Evolutionary conservation across 805 yeast species (phyloP).

Genomic region (Pichia phayaonensis): DNA sequence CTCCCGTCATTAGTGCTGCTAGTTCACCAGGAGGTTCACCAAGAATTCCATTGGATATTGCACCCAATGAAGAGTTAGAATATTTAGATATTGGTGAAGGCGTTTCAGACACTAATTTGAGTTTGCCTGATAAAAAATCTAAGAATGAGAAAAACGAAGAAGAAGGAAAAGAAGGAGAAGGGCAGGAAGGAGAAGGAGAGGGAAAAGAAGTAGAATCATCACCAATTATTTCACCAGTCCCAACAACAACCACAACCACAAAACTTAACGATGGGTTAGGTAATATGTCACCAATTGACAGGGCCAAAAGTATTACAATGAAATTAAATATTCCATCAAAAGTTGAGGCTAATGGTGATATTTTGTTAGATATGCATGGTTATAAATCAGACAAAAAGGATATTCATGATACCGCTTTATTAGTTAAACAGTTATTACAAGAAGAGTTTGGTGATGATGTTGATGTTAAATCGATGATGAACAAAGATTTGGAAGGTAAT

Average conservation of each 20-base stretch:
- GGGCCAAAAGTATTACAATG: slow-evolving; percentile 56
- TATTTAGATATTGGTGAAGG: slow-evolving; percentile 40
- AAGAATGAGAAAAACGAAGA: not conserved
- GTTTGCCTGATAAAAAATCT: not conserved
- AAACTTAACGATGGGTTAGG: not conserved
- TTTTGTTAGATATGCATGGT: slow-evolving; percentile 90
- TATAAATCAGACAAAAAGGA: slow-evolving; percentile 82
- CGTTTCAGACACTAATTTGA: slow-evolving; percentile 6
- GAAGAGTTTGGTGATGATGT: slow-evolving; percentile 63
- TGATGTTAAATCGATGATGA: slow-evolving; percentile 38
- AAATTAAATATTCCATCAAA: slow-evolving; percentile 79
- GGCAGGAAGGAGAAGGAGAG: not conserved
- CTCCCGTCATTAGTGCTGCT: slow-evolving; percentile 70
- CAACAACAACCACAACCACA: not conserved
- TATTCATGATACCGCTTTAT: slow-evolving; percentile 66
- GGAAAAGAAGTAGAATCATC: slow-evolving; percentile 2
- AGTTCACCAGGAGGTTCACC: slow-evolving; percentile 47
- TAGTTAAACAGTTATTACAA: slow-evolving; percentile 61
- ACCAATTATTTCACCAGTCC: not conserved
- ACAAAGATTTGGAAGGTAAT: slow-evolving; percentile 61
- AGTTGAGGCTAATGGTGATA: slow-evolving; percentile 82
- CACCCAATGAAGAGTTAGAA: slow-evolving; percentile 39
- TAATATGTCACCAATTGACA: slow-evolving; percentile 32
- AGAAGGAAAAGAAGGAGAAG: not conserved
- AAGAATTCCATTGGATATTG: slow-evolving; percentile 9